phyloP scores from a whole-genome alignment of 2,329 filamentous ascomycete genomes.

The Aspergillus fructus region DNA sequence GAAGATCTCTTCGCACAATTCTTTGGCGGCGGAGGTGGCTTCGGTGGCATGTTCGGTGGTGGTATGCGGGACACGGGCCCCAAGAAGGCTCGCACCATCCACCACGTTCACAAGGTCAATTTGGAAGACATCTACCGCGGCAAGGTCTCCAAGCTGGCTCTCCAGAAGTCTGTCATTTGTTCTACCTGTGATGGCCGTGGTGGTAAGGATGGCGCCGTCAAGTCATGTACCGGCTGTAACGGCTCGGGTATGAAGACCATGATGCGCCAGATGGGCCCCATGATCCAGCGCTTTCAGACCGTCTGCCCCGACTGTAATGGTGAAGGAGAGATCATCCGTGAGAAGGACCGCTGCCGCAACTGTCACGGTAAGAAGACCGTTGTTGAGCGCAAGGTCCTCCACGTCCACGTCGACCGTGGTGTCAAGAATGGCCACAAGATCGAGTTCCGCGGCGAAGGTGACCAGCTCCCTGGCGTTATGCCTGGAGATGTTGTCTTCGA shows the following conservation, averaged over 20 bases:
- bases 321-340: conserved; percentile 93
- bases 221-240: conserved; percentile 86
- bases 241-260: conserved; percentile 99
- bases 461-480: conserved; percentile 89
- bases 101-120: conserved; percentile 97
- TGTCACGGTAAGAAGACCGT: conserved; percentile 98
- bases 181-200: conserved; percentile 89
- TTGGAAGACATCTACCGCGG: conserved; percentile 97
- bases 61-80: conserved; percentile 80
- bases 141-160: conserved; percentile 94
- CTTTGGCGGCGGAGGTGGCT: conserved; percentile 76
- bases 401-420: conserved; percentile 95
- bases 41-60: conserved; percentile 74
- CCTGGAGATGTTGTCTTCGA: conserved; percentile 97
- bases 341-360: conserved; percentile 96
- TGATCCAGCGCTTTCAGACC: conserved; percentile 99
- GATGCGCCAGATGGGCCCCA: conserved; percentile 99
- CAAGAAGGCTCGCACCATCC: conserved; percentile 89
- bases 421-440: conserved; percentile 94
- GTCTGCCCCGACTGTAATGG: conserved; percentile 98
- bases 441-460: conserved; percentile 94
- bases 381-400: conserved; percentile 95
- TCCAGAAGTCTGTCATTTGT: conserved; percentile 98
- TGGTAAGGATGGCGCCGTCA: conserved; percentile 97
- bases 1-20: conserved; percentile 97